phyloP scores from a whole-genome alignment of 441 rosid species.

The Gossypium davidsonii region DNA sequence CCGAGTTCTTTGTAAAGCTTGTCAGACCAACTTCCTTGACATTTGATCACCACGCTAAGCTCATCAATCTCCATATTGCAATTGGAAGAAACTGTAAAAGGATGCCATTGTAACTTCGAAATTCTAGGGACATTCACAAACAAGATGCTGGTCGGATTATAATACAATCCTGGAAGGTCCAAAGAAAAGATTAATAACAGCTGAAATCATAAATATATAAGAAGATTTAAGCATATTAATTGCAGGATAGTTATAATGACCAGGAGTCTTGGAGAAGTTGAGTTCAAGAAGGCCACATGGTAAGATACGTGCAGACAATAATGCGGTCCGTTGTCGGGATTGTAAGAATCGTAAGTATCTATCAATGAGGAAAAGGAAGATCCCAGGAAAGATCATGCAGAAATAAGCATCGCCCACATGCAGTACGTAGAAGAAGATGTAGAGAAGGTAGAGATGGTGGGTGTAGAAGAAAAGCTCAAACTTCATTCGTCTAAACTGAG shows the following conservation, averaged over 20 bases:
- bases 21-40: constrained; percentile 31
- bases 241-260: constrained; percentile 11
- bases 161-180: constrained; percentile 20
- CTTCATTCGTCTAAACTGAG: constrained; percentile 30
- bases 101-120: constrained; percentile 43
- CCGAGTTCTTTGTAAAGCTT: constrained; percentile 9
- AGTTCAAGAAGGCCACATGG: constrained; percentile 38
- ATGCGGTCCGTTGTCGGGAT: constrained; percentile 26
- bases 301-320: constrained; percentile 41
- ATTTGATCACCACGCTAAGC: constrained; percentile 28
- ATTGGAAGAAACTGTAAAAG: constrained; percentile 33
- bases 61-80: constrained; percentile 25
- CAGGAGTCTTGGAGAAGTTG: constrained; percentile 38
- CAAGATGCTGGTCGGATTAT: constrained; percentile 28
- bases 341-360: constrained; percentile 45
- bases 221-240: neutral
- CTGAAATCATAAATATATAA: neutral
- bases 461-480: constrained; percentile 52
- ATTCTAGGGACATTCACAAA: constrained; percentile 30
- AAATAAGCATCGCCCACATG: constrained; percentile 39
- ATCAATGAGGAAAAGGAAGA: constrained; percentile 46
- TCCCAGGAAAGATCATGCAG: constrained; percentile 44
- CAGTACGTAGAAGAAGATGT: constrained; percentile 39
- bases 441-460: constrained; percentile 41
- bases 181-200: neutral